A percentile compares a stretch with the other conserved stretches of the same genome.
These are phyloP conservation scores for Trichoderma oligosporum DNA, from an alignment of 2,329 filamentous ascomycete genomes.

Conservation along the genomic window DNA sequence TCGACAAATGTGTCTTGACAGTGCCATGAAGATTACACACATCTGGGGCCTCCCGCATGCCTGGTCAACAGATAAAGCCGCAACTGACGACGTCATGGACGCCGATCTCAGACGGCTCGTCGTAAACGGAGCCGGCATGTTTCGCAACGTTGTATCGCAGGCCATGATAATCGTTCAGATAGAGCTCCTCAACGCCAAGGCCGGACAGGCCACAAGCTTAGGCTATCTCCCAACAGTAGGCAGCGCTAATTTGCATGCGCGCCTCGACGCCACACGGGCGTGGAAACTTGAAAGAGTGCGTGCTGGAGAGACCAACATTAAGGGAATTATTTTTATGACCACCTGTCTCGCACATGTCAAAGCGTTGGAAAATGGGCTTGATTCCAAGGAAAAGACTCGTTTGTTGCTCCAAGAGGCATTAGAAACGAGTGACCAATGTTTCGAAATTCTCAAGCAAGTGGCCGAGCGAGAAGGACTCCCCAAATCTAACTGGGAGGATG, in stretches of 20 bases:
- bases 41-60: slow-evolving; percentile 31
- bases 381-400: slow-evolving; percentile 31
- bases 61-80: slow-evolving; percentile 20
- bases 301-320: slow-evolving; percentile 44
- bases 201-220: slow-evolving; percentile 37
- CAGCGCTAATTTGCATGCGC: slow-evolving; percentile 32
- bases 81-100: slow-evolving; percentile 20
- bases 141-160: slow-evolving; percentile 40
- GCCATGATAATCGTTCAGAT: slow-evolving; percentile 41
- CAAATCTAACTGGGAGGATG: slow-evolving; percentile 20
- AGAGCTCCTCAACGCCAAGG: slow-evolving; percentile 45
- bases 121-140: slow-evolving; percentile 41
- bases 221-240: slow-evolving; percentile 31
- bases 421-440: slow-evolving; percentile 29
- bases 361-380: slow-evolving; percentile 31
- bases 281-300: slow-evolving; percentile 37
- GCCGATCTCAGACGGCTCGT: slow-evolving; percentile 34
- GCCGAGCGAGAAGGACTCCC: slow-evolving; percentile 30
- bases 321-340: slow-evolving; percentile 38
- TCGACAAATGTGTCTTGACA: slow-evolving; percentile 47
- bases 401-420: slow-evolving; percentile 29
- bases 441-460: slow-evolving; percentile 34
- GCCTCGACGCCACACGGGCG: slow-evolving; percentile 28
- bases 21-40: slow-evolving; percentile 35
- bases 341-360: slow-evolving; percentile 34